Evolutionary conservation across 2,329 filamentous ascomycete genomes (phyloP).

Genomic region (Pseudogymnoascus sp.): DNA sequence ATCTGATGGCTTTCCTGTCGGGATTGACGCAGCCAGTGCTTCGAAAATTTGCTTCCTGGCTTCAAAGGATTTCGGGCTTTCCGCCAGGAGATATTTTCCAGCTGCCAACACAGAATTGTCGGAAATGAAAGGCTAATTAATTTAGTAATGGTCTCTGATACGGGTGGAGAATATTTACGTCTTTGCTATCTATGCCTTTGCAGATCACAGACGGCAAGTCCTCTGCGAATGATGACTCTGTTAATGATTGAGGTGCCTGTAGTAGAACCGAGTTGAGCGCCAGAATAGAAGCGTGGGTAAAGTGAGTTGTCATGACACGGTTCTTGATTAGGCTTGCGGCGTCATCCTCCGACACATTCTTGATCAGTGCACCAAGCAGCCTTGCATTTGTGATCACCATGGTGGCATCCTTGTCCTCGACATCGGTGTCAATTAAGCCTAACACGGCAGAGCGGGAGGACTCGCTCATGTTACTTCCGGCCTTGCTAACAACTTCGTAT

Average conservation of each 20-base stretch:
- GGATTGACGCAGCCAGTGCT: constrained; percentile 64
- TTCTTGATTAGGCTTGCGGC: constrained; percentile 55
- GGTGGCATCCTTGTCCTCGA: constrained; percentile 63
- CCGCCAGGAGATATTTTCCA: constrained; percentile 77
- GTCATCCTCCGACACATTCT: constrained; percentile 69
- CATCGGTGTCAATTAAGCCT: constrained; percentile 77
- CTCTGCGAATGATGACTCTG: constrained; percentile 57
- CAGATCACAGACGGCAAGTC: constrained; percentile 71
- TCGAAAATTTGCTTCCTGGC: constrained; percentile 73
- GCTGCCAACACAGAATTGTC: constrained; percentile 85
- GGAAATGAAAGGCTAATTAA: constrained; percentile 63
- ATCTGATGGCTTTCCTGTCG: constrained; percentile 71
- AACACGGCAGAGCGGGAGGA: constrained; percentile 79
- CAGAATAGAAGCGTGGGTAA: constrained; percentile 71
- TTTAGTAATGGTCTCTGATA: constrained; percentile 20
- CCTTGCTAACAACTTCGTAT: constrained; percentile 93
- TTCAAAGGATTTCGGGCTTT: constrained; percentile 64
- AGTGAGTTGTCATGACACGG: constrained; percentile 69
- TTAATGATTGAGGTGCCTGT: constrained; percentile 66
- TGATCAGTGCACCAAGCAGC: constrained; percentile 81
- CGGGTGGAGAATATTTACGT: constrained; percentile 45
- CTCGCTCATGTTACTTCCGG: constrained; percentile 90
- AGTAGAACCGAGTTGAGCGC: constrained; percentile 82
- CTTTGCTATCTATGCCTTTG: constrained; percentile 69
- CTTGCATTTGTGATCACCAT: constrained; percentile 89